Percentiles rank a stretch among this genome's conserved stretches.
phyloP scores from a whole-genome alignment of 129 eudicot species.

The Flaveria bidentis region DNA sequence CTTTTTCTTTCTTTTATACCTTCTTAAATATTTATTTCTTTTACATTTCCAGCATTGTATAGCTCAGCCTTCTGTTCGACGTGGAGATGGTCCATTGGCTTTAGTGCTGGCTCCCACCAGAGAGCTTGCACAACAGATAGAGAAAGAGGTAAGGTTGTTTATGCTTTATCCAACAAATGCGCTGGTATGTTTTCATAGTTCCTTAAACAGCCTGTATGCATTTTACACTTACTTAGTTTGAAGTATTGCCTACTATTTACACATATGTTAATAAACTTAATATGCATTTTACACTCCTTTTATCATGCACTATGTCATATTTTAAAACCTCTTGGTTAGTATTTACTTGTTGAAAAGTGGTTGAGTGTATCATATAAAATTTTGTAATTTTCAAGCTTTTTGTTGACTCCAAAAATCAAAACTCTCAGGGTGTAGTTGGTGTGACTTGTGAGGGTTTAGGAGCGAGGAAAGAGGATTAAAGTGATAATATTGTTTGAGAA shows the following conservation, averaged over 20 bases:
- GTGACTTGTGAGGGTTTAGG: background rate
- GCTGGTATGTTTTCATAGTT: conserved; percentile 4
- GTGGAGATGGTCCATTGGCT: conserved; percentile 95
- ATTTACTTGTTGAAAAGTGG: conserved; percentile 7
- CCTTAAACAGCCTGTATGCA: background rate
- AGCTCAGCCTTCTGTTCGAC: conserved; percentile 69
- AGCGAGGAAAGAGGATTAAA: background rate
- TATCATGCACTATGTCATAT: too few species aligned
- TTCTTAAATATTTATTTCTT: background rate
- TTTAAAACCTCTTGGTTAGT: conserved; percentile 2
- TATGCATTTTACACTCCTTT: background rate
- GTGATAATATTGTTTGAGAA: background rate
- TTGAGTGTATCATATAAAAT: background rate
- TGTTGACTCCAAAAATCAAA: background rate
- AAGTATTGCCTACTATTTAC: too few species aligned
- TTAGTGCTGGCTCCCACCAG: conserved; percentile 86
- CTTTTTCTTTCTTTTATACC: too few species aligned
- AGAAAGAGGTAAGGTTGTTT: conserved; percentile 67
- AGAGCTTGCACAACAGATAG: conserved; percentile 94
- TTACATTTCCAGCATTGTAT: conserved; percentile 64
- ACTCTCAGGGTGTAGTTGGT: background rate
- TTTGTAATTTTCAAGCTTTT: too few species aligned
- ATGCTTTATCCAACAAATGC: conserved; percentile 20
- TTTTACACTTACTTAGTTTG: background rate
- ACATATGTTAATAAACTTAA: too few species aligned